Conservation (phyloP, 2,329 filamentous ascomycete genomes). For the Penicillium sp. region DNA sequence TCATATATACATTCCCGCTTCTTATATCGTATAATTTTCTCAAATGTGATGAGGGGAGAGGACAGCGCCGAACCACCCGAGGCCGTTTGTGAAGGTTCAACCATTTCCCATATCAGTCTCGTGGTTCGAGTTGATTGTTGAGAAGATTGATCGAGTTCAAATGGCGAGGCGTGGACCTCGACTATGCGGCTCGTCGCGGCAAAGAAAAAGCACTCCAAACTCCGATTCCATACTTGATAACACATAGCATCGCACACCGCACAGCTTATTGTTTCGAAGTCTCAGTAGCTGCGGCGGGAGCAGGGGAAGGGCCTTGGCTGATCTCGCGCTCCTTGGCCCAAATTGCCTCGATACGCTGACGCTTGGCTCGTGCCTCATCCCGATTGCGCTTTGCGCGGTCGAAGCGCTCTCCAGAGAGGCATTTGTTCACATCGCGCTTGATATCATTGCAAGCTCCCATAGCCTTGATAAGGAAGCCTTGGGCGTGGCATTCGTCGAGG, state of each 20-base stretch:
- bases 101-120: not conserved
- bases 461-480: constrained; percentile 89
- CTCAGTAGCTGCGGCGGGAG: not conserved
- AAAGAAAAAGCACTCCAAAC: constrained; percentile 15
- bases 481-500: constrained; percentile 92
- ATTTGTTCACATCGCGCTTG: constrained; percentile 82
- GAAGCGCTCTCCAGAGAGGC: constrained; percentile 76
- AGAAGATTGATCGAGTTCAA: not conserved
- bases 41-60: constrained; percentile 7
- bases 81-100: not conserved
- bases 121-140: not conserved
- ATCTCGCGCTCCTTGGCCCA: constrained; percentile 64
- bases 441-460: constrained; percentile 85
- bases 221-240: constrained; percentile 3
- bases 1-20: constrained; percentile 8
- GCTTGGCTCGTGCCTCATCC: constrained; percentile 67
- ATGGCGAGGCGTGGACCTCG: constrained; percentile 9
- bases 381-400: constrained; percentile 79
- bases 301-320: constrained; percentile 15
- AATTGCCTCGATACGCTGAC: constrained; percentile 70
- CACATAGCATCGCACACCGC: not conserved
- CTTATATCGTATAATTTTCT: constrained; percentile 15
- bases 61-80: not conserved
- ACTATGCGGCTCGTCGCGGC: constrained; percentile 1
- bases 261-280: constrained; percentile 18